phyloP scores from a whole-genome alignment of 108 stramenopile genomes.

The Mayamaea pseudoterrestris region DNA sequence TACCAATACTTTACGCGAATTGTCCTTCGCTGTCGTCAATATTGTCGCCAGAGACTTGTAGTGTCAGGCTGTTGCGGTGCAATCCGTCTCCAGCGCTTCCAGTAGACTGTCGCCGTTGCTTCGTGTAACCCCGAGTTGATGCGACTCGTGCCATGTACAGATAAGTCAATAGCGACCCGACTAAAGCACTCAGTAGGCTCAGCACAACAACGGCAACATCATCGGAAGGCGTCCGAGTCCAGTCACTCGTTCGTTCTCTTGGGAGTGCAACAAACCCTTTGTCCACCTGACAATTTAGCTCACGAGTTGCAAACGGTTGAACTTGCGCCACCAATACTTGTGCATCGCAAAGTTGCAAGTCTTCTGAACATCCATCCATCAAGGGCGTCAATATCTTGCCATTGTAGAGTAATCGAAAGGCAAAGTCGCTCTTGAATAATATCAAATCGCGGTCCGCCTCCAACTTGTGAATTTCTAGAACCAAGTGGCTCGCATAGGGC shows the following conservation, averaged over 20 bases:
- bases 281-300: constrained; percentile 18
- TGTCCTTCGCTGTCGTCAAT: no score
- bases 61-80: no score
- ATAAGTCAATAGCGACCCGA: no score
- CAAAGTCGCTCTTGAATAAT: constrained; percentile 28
- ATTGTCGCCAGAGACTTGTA: no score
- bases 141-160: no score
- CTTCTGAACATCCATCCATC: constrained; percentile 37
- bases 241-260: neutral
- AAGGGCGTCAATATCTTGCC: constrained; percentile 45
- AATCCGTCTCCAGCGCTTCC: no score
- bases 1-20: no score
- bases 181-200: no score
- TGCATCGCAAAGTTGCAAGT: constrained; percentile 49
- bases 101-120: no score
- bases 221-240: neutral
- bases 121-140: no score
- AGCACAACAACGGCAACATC: neutral
- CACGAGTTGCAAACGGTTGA: constrained; percentile 28
- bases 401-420: constrained; percentile 73
- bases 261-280: neutral
- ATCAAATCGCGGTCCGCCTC: constrained; percentile 13
- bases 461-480: constrained; percentile 47
- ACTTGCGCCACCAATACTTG: constrained; percentile 22
- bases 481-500: constrained; percentile 70